Percentiles rank a stretch among this genome's conserved stretches.
Conservation (phyloP, 2,329 filamentous ascomycete genomes). For the Parastagonospora avenae region DNA sequence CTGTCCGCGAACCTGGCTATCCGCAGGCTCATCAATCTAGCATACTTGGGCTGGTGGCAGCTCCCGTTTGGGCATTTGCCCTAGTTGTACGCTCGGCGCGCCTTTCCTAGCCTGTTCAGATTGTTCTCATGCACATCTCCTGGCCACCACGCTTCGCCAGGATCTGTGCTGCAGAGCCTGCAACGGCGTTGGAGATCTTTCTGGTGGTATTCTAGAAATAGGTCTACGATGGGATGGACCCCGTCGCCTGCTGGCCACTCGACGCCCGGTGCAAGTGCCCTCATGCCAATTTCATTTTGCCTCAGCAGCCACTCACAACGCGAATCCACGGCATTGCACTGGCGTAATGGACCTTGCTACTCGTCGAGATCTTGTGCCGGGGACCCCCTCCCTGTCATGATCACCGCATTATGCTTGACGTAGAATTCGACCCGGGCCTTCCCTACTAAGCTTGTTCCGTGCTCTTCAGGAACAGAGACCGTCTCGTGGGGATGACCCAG, state of each 20-base stretch:
- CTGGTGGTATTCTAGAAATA: conserved; percentile 50
- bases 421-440: conserved; percentile 49
- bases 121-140: conserved; percentile 41
- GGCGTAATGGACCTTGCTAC: conserved; percentile 40
- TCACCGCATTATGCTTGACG: conserved; percentile 54
- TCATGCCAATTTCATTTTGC: conserved; percentile 46
- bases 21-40: conserved; percentile 40
- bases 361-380: conserved; percentile 47
- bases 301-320: conserved; percentile 48
- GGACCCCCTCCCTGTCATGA: conserved; percentile 46
- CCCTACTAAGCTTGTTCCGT: conserved; percentile 49
- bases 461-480: conserved; percentile 50
- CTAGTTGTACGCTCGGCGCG: conserved; percentile 29
- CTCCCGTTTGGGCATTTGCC: conserved; percentile 39
- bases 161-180: conserved; percentile 43
- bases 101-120: conserved; percentile 40
- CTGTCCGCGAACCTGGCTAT: conserved; percentile 35
- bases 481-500: conserved; percentile 49
- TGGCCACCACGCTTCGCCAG: conserved; percentile 44
- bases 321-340: conserved; percentile 45
- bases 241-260: conserved; percentile 28
- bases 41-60: conserved; percentile 42
- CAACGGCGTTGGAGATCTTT: conserved; percentile 50
- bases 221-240: conserved; percentile 40
- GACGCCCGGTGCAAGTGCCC: conserved; percentile 36